Percentiles rank a stretch among this genome's conserved stretches.
Evolutionary conservation across 805 yeast genomes (phyloP).

Genomic region (Lipomyces japonicus): DNA sequence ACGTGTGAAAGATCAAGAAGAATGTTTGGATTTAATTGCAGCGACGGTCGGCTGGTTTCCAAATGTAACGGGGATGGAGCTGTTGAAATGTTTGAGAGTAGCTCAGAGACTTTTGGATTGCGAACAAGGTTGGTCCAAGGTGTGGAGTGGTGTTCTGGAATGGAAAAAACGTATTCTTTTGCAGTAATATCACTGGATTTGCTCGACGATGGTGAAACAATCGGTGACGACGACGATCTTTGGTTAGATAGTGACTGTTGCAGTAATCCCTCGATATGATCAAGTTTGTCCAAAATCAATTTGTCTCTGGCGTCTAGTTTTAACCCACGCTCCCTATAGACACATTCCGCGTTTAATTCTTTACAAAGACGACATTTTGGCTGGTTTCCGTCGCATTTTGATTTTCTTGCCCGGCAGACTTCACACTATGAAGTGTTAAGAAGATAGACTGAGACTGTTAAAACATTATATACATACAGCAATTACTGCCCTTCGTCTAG

Average conservation of each 20-base stretch:
- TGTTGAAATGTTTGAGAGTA: constrained; percentile 5
- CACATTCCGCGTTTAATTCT: constrained; percentile 23
- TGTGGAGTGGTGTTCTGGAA: constrained; percentile 22
- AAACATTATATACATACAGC: constrained; percentile 12
- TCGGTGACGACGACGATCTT: neutral
- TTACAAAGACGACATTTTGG: constrained; percentile 19
- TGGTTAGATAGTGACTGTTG: constrained; percentile 1
- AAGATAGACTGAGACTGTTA: neutral
- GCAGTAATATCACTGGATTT: neutral
- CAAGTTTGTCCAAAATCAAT: constrained; percentile 14
- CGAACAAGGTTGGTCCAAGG: constrained; percentile 18
- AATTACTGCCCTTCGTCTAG: constrained; percentile 16
- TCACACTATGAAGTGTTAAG: constrained; percentile 13
- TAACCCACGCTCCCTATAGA: constrained; percentile 15
- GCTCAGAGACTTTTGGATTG: constrained; percentile 3
- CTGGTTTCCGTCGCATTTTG: constrained; percentile 24
- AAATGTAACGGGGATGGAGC: constrained; percentile 5
- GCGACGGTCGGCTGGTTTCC: constrained; percentile 10
- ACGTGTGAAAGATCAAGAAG: constrained; percentile 20
- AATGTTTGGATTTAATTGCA: constrained; percentile 8
- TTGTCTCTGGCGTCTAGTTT: constrained; percentile 21
- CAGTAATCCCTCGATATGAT: constrained; percentile 8
- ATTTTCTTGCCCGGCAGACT: constrained; percentile 18
- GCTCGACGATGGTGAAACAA: neutral
- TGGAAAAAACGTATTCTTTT: constrained; percentile 15